Base-by-base conservation (phyloP, 176 grass and related monocot genomes). In the Dactylis glomerata region DNA sequence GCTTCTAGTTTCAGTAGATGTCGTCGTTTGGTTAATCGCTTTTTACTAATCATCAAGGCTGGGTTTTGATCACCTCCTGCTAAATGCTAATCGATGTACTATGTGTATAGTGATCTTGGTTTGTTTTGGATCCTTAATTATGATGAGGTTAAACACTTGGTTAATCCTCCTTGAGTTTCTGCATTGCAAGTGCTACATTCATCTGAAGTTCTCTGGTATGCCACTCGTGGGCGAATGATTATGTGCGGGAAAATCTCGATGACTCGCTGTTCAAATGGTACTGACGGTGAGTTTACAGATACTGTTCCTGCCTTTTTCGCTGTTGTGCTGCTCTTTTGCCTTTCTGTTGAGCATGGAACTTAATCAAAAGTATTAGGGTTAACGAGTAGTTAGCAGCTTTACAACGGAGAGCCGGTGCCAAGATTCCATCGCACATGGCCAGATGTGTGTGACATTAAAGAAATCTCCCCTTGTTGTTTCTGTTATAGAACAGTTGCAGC, bases 381-480 rank as follows among this genome's bases (percentile, higher is more conserved):
- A 68, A 5, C 30, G 30, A 37, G 76, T 84, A 32, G 79, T 90
- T 86, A 83, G 77, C 28, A 54, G 31, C 40, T n/a, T 51, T 20
- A 71, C 52, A 71, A 59, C 71, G 12, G 31, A 61, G 79, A 82
- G 63, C 34, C 88, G 84, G 88, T 86, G 84, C 34, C 73, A 73
- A 83, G 80, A 83, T 86, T 86, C 84, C 88, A 73, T 83, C 20
- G 74, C 88, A 90, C 88, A 90, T 86, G 88, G 88, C 79, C 84
- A 83, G 88, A 82, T 86, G 84, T 47, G 40, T 45, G 65, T 78
- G 66, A 32, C 20, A 83, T 83, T 83, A 86, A 90, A 90, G 4
- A 90, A 86, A 78, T 36, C 34, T 36, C 5, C 63, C 50, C 54
- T 72, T 83, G 88, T 79, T 78, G 45, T n/a, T 78, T 44, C 73